Conservation (phyloP, 768 basidiomycete genomes). For the Clitopilus hobsonii region DNA sequence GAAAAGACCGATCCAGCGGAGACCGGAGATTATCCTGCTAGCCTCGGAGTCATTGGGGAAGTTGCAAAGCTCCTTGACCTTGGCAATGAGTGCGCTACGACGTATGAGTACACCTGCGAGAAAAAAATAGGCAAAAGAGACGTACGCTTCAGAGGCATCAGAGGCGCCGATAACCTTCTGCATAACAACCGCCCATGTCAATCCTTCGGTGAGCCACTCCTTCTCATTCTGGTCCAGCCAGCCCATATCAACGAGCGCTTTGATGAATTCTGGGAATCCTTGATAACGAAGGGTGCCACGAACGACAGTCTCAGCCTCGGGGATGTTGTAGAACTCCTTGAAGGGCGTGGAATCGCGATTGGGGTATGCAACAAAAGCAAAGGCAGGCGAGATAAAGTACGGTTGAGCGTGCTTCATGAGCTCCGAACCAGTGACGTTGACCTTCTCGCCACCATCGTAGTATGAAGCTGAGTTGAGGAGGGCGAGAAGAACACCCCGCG, state of each 20-base stretch:
- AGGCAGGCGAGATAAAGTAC: constrained; percentile 93
- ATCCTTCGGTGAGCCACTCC: constrained; percentile 68
- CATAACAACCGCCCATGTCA: constrained; percentile 83
- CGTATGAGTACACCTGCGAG: constrained; percentile 4
- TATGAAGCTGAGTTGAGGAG: constrained; percentile 88
- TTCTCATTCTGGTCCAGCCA: constrained; percentile 76
- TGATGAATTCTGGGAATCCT: constrained; percentile 95
- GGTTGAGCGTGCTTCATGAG: constrained; percentile 91
- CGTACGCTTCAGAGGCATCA: constrained; percentile 65
- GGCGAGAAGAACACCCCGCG: constrained; percentile 92
- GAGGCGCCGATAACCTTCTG: constrained; percentile 69
- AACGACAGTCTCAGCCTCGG: constrained; percentile 89
- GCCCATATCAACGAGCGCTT: constrained; percentile 79
- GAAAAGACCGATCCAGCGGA: constrained; percentile 94
- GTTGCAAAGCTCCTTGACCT: constrained; percentile 61
- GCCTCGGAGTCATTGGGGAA: constrained; percentile 73
- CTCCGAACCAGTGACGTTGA: constrained; percentile 69
- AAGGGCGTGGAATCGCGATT: constrained; percentile 93
- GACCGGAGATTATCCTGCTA: constrained; percentile 78
- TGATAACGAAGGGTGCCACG: constrained; percentile 94
- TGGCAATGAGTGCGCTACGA: constrained; percentile 64
- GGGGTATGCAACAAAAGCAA: constrained; percentile 94
- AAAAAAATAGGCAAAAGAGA: not conserved
- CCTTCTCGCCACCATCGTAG: constrained; percentile 58
- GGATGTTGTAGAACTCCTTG: constrained; percentile 87